Conservation (phyloP, 768 basidiomycete species). For the Tulasnella sp. region DNA sequence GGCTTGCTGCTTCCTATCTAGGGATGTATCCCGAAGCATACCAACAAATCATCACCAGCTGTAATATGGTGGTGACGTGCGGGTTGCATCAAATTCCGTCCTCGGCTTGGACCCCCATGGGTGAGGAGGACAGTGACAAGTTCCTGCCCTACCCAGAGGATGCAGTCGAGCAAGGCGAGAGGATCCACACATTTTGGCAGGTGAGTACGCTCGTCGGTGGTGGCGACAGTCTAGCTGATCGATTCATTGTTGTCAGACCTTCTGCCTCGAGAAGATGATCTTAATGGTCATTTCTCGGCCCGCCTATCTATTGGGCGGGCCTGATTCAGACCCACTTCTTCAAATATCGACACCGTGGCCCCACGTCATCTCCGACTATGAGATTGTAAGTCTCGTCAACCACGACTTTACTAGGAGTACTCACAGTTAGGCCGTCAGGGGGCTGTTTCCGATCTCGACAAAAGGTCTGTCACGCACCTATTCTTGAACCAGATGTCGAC, state of each 20-base stretch:
- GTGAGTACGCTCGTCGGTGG: background rate
- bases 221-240: background rate
- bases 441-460: constrained; percentile 15
- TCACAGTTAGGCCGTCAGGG: background rate
- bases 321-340: constrained; percentile 4
- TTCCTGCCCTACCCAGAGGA: constrained; percentile 4
- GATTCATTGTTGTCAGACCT: background rate
- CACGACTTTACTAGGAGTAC: background rate
- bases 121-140: background rate
- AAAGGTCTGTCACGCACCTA: constrained; percentile 10
- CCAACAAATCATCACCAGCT: constrained; percentile 12
- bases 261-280: constrained; percentile 20
- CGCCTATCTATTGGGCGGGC: constrained; percentile 13
- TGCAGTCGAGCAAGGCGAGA: constrained; percentile 19
- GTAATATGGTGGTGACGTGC: constrained; percentile 56
- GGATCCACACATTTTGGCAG: constrained; percentile 27
- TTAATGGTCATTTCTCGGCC: constrained; percentile 1
- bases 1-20: background rate
- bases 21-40: constrained; percentile 18
- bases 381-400: constrained; percentile 2
- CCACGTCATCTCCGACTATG: constrained; percentile 12
- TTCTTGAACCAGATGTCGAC: background rate
- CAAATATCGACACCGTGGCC: constrained; percentile 21
- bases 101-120: constrained; percentile 12
- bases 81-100: constrained; percentile 43